These are phyloP conservation scores for Phaeoacremonium minimum DNA, from an alignment of 2,329 filamentous ascomycete species.

Conservation along the genomic window DNA sequence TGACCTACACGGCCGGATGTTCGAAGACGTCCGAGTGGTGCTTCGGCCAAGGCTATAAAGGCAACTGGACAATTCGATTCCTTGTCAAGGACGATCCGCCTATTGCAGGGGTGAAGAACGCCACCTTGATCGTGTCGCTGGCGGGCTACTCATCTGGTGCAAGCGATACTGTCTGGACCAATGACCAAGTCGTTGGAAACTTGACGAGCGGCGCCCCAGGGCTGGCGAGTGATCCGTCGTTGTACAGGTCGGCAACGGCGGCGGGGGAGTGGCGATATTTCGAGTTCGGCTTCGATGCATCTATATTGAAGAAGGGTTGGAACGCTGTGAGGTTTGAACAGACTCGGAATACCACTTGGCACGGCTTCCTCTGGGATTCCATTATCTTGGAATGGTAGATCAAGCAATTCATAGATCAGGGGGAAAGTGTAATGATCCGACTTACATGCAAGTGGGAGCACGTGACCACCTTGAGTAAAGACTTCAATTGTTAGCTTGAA, in stretches of 20 bases:
- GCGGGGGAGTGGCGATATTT: constrained; percentile 43
- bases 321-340: constrained; percentile 20
- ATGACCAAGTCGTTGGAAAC: constrained; percentile 31
- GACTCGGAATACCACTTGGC: constrained; percentile 19
- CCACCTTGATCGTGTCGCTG: constrained; percentile 34
- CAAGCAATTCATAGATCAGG: background rate
- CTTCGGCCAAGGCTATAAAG: constrained; percentile 36
- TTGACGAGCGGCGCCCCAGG: constrained; percentile 24
- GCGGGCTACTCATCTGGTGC: constrained; percentile 38
- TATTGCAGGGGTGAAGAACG: constrained; percentile 13
- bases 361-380: constrained; percentile 21
- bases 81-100: constrained; percentile 3
- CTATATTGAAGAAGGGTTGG: constrained; percentile 12
- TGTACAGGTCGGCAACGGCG: constrained; percentile 40
- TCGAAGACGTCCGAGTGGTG: constrained; percentile 39
- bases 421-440: no score
- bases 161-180: constrained; percentile 42
- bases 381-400: constrained; percentile 19
- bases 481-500: no score
- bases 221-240: constrained; percentile 35
- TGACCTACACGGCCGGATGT: constrained; percentile 35
- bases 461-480: no score
- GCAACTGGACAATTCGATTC: constrained; percentile 30
- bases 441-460: no score
- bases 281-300: constrained; percentile 25